Conservation (phyloP, 345 rosid genomes). For the Erysimum cheiranthoides region DNA sequence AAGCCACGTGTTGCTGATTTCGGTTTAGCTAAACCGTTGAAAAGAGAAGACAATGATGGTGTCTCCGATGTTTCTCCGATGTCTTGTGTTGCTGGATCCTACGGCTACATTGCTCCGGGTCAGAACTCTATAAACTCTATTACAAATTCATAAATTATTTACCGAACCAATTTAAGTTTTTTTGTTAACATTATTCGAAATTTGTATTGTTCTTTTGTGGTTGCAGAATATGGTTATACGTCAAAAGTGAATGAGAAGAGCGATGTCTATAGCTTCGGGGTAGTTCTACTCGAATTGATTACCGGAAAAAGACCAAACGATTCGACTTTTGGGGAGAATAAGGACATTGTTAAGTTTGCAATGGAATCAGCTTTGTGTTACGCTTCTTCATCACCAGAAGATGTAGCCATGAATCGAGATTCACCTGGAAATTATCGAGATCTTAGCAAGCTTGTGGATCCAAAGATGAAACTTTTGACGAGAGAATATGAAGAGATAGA, state of each 20-base stretch:
- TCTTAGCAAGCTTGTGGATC: constrained; percentile 54
- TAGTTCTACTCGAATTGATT: constrained; percentile 65
- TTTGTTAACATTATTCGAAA: not conserved
- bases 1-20: constrained; percentile 75
- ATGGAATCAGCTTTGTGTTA: constrained; percentile 47
- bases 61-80: constrained; percentile 37
- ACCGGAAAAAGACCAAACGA: constrained; percentile 73
- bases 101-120: constrained; percentile 92
- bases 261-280: constrained; percentile 79
- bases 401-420: constrained; percentile 11
- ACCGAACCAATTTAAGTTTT: not conserved
- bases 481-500: constrained; percentile 55
- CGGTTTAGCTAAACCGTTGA: constrained; percentile 72
- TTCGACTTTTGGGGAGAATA: constrained; percentile 59
- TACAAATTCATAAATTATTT: not conserved
- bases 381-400: constrained; percentile 24
- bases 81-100: constrained; percentile 72
- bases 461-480: constrained; percentile 50
- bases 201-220: not conserved
- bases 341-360: constrained; percentile 63
- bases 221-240: constrained; percentile 70
- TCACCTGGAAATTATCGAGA: constrained; percentile 11
- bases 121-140: constrained; percentile 2
- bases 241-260: constrained; percentile 46
- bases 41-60: constrained; percentile 26